Percentiles rank a stretch among this genome's conserved stretches.
phyloP scores from a whole-genome alignment of 2,329 filamentous ascomycete species.

The Teratosphaeria destructans region DNA sequence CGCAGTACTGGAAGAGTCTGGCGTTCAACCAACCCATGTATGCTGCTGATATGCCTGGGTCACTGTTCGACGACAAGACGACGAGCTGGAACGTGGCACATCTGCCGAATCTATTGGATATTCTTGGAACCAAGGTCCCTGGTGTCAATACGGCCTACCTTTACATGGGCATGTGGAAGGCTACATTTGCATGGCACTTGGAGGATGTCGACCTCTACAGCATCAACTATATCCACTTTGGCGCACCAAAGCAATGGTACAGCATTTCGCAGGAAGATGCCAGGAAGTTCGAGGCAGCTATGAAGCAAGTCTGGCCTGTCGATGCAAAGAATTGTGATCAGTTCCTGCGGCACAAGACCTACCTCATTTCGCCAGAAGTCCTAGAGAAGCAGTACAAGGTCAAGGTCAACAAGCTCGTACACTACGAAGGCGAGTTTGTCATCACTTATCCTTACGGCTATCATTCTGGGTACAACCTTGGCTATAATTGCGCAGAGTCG shows the following conservation, averaged over 20 bases:
- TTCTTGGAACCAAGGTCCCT: slow-evolving; percentile 87
- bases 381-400: slow-evolving; percentile 84
- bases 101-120: slow-evolving; percentile 83
- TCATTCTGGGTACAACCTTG: slow-evolving; percentile 93
- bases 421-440: slow-evolving; percentile 94
- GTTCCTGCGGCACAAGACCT: slow-evolving; percentile 94
- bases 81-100: slow-evolving; percentile 91
- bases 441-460: slow-evolving; percentile 98
- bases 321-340: slow-evolving; percentile 94
- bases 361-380: slow-evolving; percentile 84
- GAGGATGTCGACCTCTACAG: slow-evolving; percentile 98
- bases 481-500: slow-evolving; percentile 97
- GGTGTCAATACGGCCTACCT: slow-evolving; percentile 97
- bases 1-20: slow-evolving; percentile 92
- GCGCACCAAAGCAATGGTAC: slow-evolving; percentile 98
- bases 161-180: slow-evolving; percentile 99
- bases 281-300: slow-evolving; percentile 81
- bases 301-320: slow-evolving; percentile 88
- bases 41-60: slow-evolving; percentile 91
- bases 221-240: slow-evolving; percentile 99
- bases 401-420: slow-evolving; percentile 89
- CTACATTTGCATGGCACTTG: slow-evolving; percentile 96
- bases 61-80: slow-evolving; percentile 78
- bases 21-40: slow-evolving; percentile 93
- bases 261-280: slow-evolving; percentile 96